Conservation (phyloP, 75 land plant genomes). For the Cupressus sempervirens region DNA sequence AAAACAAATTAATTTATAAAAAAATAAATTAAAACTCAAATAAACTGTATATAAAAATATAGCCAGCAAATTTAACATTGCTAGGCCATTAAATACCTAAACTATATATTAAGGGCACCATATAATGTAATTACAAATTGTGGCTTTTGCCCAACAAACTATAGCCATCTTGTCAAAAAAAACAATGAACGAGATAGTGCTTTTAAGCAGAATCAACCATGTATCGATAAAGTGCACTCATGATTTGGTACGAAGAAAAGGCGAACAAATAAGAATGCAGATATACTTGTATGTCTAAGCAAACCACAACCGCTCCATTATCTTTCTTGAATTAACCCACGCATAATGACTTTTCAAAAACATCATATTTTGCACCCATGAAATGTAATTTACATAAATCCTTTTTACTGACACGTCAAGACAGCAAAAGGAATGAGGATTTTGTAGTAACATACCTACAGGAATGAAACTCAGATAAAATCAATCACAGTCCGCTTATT, state of each 20-base stretch:
- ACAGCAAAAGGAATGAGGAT: neutral
- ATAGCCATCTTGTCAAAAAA: neutral
- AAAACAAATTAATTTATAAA: too few species aligned
- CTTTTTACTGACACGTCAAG: neutral
- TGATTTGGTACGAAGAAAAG: constrained; percentile 1
- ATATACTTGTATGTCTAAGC: neutral
- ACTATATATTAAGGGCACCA: too few species aligned
- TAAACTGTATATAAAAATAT: too few species aligned
- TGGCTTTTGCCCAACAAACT: neutral
- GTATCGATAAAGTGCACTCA: neutral
- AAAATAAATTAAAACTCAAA: too few species aligned
- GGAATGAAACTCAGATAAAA: too few species aligned
- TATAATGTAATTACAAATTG: neutral
- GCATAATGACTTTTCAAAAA: too few species aligned
- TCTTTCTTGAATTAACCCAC: neutral
- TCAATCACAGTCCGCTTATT: too few species aligned
- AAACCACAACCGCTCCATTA: neutral
- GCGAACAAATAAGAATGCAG: neutral
- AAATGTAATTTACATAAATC: neutral
- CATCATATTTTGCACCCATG: too few species aligned
- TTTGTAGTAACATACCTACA: too few species aligned
- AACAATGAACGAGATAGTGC: neutral
- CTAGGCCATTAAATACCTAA: too few species aligned
- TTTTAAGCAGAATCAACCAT: neutral
- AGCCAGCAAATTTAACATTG: too few species aligned